Conservation (phyloP, 352 stramenopile genomes). For the Pythium angustatum region DNA sequence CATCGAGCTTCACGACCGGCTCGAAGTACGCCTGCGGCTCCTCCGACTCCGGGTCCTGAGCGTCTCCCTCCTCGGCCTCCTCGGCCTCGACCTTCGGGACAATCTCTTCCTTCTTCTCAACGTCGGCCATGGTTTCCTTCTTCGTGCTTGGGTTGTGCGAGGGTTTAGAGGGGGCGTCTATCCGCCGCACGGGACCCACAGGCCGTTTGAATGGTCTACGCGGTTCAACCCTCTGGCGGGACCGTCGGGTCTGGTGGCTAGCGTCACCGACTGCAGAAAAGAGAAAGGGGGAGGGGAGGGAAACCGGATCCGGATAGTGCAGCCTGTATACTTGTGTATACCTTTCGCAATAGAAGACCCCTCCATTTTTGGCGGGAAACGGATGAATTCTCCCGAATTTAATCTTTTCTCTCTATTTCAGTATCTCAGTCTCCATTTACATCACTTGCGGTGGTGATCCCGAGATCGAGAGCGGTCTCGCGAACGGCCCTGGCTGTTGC, state of each 20-base stretch:
- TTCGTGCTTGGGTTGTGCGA: constrained; percentile 15
- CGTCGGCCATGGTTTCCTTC: constrained; percentile 31
- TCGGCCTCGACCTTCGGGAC: constrained; percentile 57
- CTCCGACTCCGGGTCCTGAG: constrained; percentile 79
- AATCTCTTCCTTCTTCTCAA: constrained; percentile 73
- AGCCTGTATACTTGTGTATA: constrained; percentile 25
- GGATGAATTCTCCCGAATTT: background rate
- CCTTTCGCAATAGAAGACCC: background rate
- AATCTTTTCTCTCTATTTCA: constrained; percentile 22
- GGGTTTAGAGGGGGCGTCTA: constrained; percentile 9
- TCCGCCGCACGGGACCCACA: constrained; percentile 2
- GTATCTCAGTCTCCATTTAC: constrained; percentile 16
- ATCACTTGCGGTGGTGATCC: background rate
- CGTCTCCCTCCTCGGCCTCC: constrained; percentile 38
- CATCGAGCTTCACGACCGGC: constrained; percentile 86
- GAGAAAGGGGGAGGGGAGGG: constrained; percentile 8
- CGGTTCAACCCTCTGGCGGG: constrained; percentile 27
- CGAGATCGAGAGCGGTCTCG: constrained; percentile 3
- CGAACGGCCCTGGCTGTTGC: constrained; percentile 9
- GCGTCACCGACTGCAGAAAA: constrained; percentile 19
- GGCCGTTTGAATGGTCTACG: constrained; percentile 32
- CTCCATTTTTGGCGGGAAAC: constrained; percentile 16
- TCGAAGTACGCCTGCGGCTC: constrained; percentile 89
- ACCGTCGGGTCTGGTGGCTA: constrained; percentile 16
- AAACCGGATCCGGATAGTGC: constrained; percentile 13